These are phyloP conservation scores for Metarhizium brunneum DNA, from an alignment of 2,329 filamentous ascomycete genomes.

Conservation along the genomic window DNA sequence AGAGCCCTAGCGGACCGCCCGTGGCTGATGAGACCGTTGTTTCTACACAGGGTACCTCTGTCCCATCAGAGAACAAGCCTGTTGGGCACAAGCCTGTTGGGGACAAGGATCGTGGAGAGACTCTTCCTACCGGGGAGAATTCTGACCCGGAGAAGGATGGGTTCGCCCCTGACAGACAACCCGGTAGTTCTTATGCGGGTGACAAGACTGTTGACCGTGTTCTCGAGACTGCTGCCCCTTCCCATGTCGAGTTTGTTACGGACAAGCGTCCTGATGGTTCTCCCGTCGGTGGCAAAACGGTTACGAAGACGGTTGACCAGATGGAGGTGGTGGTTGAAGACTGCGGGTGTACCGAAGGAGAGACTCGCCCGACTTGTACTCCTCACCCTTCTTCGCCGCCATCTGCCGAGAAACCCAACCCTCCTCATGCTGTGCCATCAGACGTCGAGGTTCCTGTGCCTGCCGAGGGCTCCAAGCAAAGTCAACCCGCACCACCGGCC, in stretches of 20 bases:
- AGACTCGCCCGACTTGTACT: neutral
- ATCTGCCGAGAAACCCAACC: neutral
- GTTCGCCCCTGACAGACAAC: conserved; percentile 7
- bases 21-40: neutral
- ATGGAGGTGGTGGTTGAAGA: conserved; percentile 21
- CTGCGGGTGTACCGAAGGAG: conserved; percentile 9
- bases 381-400: neutral
- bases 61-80: conserved; percentile 2
- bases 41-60: neutral
- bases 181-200: conserved; percentile 19
- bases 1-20: conserved; percentile 20
- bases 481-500: neutral
- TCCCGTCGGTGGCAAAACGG: conserved; percentile 16
- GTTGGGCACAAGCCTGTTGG: conserved; percentile 21
- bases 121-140: neutral
- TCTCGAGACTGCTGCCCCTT: conserved; percentile 2
- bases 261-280: conserved; percentile 19
- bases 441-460: neutral
- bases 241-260: neutral
- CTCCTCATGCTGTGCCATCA: neutral
- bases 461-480: neutral
- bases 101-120: conserved; percentile 6
- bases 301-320: conserved; percentile 5
- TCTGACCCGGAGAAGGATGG: neutral
- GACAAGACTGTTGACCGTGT: conserved; percentile 16